A percentile compares a stretch with the other conserved stretches of the same genome.
These are phyloP conservation scores for Casaregolazyma suthepensis DNA, from an alignment of 1,139 yeast genomes.

Conservation along the genomic window DNA sequence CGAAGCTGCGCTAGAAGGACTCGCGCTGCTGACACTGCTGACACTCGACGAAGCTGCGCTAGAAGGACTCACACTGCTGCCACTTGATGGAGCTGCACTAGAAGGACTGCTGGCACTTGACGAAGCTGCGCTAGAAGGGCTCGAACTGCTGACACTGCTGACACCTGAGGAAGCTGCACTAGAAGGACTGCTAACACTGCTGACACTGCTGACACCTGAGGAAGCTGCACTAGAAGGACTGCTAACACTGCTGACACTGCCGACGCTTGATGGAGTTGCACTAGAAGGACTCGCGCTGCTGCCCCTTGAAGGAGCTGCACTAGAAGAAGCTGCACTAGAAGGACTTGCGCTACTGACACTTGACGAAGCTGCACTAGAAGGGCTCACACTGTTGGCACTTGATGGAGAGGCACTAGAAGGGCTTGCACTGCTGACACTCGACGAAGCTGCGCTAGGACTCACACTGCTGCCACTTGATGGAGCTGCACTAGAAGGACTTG, in stretches of 20 bases:
- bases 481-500: neutral
- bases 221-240: too few species aligned
- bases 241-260: too few species aligned
- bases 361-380: slow-evolving; percentile 7
- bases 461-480: neutral
- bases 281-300: neutral
- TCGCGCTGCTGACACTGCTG: too few species aligned
- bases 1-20: neutral
- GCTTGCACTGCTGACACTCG: neutral
- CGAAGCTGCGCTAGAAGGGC: too few species aligned
- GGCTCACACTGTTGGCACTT: slow-evolving; percentile 1
- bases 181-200: too few species aligned
- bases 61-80: too few species aligned
- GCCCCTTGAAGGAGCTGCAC: too few species aligned
- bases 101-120: neutral
- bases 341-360: neutral
- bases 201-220: too few species aligned
- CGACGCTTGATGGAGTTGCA: too few species aligned
- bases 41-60: neutral
- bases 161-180: too few species aligned
- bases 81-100: neutral
- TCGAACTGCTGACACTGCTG: neutral
- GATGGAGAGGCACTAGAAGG: neutral
- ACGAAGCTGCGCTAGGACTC: neutral
- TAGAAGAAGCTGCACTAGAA: too few species aligned